These are phyloP conservation scores for Magnolia kwangsiensis DNA, from an alignment of 164 flowering plant species.

Conservation along the genomic window DNA sequence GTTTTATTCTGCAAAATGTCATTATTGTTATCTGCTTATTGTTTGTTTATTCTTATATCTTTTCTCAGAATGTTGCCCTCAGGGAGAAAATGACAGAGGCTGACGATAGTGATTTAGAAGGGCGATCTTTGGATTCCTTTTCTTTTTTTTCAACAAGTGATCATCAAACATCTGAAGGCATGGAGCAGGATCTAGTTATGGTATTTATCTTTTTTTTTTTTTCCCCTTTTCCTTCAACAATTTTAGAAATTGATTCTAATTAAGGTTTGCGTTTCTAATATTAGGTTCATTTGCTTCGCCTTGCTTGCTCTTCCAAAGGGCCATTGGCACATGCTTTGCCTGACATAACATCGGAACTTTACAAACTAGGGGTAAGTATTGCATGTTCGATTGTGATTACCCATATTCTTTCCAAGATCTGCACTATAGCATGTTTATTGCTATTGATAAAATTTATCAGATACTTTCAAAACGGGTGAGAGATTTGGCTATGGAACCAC, in stretches of 20 bases:
- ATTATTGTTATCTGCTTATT: not conserved
- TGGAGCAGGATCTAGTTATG: constrained; percentile 69
- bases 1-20: not conserved
- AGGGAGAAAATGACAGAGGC: constrained; percentile 17
- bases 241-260: not conserved
- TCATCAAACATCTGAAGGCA: constrained; percentile 38
- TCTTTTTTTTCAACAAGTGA: constrained; percentile 34
- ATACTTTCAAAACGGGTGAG: constrained; percentile 57
- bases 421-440: constrained; percentile 1
- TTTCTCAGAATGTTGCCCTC: constrained; percentile 35
- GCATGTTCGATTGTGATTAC: not conserved
- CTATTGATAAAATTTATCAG: constrained; percentile 38
- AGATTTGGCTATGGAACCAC: constrained; percentile 62
- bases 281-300: constrained; percentile 91
- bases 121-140: constrained; percentile 31
- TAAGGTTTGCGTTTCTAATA: not conserved
- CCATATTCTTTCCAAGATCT: not conserved
- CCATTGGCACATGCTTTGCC: constrained; percentile 60
- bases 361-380: constrained; percentile 63
- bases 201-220: constrained; percentile 33
- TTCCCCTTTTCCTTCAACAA: not conserved
- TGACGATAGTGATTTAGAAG: constrained; percentile 33
- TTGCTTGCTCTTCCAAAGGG: constrained; percentile 85
- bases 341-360: constrained; percentile 65
- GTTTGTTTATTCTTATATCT: not conserved